Percentiles rank a stretch among this genome's conserved stretches.
phyloP scores from a whole-genome alignment of 176 grass and related monocot genomes.

The Leersia perrieri region DNA sequence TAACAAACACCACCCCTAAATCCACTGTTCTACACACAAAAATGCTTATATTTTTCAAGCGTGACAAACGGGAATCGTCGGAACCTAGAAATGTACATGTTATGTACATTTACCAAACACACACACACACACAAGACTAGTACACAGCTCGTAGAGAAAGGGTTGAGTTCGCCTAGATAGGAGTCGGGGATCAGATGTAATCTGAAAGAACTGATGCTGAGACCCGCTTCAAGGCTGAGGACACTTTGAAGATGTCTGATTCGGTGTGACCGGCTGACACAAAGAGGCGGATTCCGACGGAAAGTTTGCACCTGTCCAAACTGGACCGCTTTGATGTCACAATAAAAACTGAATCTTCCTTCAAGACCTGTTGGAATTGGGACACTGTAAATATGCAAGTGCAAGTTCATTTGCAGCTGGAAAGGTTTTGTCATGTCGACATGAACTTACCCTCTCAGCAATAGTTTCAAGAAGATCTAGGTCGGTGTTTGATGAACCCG shows the following conservation, averaged over 20 bases:
- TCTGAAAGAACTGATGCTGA: constrained; percentile 64
- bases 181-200: constrained; percentile 23
- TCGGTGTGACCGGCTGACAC: constrained; percentile 71
- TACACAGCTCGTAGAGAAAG: neutral
- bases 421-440: constrained; percentile 9
- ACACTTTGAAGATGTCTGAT: constrained; percentile 57
- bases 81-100: constrained; percentile 54
- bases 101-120: constrained; percentile 56
- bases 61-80: constrained; percentile 27
- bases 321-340: constrained; percentile 70
- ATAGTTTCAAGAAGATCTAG: constrained; percentile 66
- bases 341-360: constrained; percentile 88
- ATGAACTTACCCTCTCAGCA: constrained; percentile 54
- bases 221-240: constrained; percentile 67
- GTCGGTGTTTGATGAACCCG: constrained; percentile 48
- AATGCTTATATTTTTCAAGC: constrained; percentile 2
- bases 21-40: constrained; percentile 18
- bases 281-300: constrained; percentile 69
- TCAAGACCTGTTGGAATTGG: constrained; percentile 47
- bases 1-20: neutral
- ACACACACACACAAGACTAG: constrained; percentile 16
- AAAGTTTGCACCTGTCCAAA: constrained; percentile 79
- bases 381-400: constrained; percentile 21
- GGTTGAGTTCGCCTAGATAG: neutral
- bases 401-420: neutral